Percentiles rank a stretch among this genome's conserved stretches.
Conservation (phyloP, 768 basidiomycete genomes). For the Cystofilobasidium macerans region DNA sequence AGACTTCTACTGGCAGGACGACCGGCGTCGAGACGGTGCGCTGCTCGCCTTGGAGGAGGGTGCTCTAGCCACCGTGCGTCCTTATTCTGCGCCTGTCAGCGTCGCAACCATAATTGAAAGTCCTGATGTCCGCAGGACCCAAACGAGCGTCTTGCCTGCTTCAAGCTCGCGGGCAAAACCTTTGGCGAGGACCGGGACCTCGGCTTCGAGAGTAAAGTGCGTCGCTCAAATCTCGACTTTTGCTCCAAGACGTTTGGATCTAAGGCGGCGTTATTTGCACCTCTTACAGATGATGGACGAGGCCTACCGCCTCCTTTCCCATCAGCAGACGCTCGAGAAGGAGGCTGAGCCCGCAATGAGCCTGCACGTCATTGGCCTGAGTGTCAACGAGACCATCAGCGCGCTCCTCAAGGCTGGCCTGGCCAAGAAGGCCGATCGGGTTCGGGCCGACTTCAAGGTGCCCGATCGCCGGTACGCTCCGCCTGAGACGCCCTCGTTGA, state of each 20-base stretch:
- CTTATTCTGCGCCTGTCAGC: neutral
- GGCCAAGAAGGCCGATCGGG: constrained; percentile 76
- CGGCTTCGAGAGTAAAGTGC: constrained; percentile 77
- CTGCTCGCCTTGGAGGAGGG: constrained; percentile 80
- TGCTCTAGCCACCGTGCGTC: constrained; percentile 50
- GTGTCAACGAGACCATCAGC: constrained; percentile 76
- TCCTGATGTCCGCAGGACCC: constrained; percentile 50
- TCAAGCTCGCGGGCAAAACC: constrained; percentile 79
- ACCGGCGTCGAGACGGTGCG: constrained; percentile 84
- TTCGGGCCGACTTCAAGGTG: constrained; percentile 82
- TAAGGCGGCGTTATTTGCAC: neutral
- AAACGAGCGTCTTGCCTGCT: constrained; percentile 53
- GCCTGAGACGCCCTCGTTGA: neutral
- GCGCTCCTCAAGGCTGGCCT: constrained; percentile 65
- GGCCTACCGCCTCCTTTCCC: constrained; percentile 53
- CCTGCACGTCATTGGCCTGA: constrained; percentile 66
- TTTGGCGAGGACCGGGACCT: constrained; percentile 91
- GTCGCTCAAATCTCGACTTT: constrained; percentile 15
- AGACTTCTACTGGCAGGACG: constrained; percentile 97
- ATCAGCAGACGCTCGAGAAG: constrained; percentile 79
- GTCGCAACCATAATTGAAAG: no score
- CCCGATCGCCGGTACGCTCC: constrained; percentile 72
- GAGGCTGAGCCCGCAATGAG: constrained; percentile 55
- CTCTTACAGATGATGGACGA: constrained; percentile 77
- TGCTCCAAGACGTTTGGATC: no score